A percentile compares a stretch with the other conserved stretches of the same genome.
phyloP scores from a whole-genome alignment of 495 filamentous ascomycete species.

The Aspergillus kassunensis region DNA sequence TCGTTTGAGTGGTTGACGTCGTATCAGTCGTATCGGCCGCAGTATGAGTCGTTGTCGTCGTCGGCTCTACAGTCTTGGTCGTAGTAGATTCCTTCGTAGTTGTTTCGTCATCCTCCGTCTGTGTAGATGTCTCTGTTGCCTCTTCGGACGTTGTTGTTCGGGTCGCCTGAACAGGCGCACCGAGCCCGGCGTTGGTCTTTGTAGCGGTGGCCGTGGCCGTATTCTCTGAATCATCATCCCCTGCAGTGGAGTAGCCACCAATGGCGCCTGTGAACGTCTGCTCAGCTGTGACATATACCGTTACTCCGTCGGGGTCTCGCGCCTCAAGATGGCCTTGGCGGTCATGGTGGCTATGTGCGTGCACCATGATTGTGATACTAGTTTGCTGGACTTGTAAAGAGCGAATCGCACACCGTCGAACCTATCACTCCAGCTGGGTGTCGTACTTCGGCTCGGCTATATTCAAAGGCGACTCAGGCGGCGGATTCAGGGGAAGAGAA shows the following conservation, averaged over 20 bases:
- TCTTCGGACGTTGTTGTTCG: constrained; percentile 15
- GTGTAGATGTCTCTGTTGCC: constrained; percentile 9
- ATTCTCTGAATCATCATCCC: constrained; percentile 11
- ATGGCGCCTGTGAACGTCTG: constrained; percentile 54
- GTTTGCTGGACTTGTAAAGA: no score
- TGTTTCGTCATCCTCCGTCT: constrained; percentile 14
- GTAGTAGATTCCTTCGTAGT: constrained; percentile 25
- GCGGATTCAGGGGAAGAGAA: not conserved
- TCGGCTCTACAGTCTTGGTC: constrained; percentile 8
- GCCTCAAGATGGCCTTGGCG: constrained; percentile 28
- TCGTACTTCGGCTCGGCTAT: no score
- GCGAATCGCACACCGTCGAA: no score
- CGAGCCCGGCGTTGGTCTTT: constrained; percentile 12
- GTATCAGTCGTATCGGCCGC: constrained; percentile 12
- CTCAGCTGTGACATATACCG: constrained; percentile 53
- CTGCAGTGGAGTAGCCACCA: constrained; percentile 50
- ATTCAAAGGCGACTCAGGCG: not conserved
- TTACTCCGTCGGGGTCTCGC: constrained; percentile 15
- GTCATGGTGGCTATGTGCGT: constrained; percentile 24
- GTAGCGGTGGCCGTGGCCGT: constrained; percentile 11
- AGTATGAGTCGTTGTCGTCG: constrained; percentile 11
- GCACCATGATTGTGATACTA: constrained; percentile 22
- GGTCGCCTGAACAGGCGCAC: constrained; percentile 21
- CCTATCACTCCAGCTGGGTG: no score
- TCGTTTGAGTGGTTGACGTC: constrained; percentile 5